A percentile compares a stretch with the other conserved stretches of the same genome.
phyloP scores from a whole-genome alignment of 2,329 filamentous ascomycete species.

The Lecanicillium sp. region DNA sequence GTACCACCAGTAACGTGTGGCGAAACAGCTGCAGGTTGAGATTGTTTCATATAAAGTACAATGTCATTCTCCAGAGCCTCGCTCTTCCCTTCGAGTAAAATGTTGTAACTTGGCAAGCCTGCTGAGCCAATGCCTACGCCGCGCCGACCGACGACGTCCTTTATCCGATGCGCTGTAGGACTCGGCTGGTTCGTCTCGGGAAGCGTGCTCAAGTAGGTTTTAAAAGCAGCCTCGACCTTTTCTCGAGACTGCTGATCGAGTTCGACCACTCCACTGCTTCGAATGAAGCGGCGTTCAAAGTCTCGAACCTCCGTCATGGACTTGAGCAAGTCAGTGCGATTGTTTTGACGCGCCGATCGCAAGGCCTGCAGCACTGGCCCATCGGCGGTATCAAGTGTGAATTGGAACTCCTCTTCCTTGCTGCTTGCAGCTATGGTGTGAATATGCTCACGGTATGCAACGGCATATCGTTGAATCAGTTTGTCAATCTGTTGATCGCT shows the following conservation, averaged over 20 bases:
- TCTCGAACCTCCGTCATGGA: slow-evolving; percentile 4
- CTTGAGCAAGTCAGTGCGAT: background rate
- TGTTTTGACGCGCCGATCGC: background rate
- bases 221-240: background rate
- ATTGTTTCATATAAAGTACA: slow-evolving; percentile 5
- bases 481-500: slow-evolving; percentile 3
- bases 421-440: background rate
- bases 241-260: background rate
- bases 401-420: background rate
- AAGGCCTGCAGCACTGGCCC: slow-evolving; percentile 2
- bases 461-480: background rate
- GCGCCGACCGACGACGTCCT: slow-evolving; percentile 5
- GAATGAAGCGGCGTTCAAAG: slow-evolving; percentile 1
- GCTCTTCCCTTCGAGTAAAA: slow-evolving; percentile 3
- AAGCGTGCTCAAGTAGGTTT: slow-evolving; percentile 2
- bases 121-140: slow-evolving; percentile 5
- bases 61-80: slow-evolving; percentile 6
- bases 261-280: background rate
- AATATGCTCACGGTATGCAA: background rate
- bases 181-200: background rate
- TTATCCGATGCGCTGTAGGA: background rate
- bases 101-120: slow-evolving; percentile 3
- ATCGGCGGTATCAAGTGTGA: background rate
- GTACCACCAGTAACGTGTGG: background rate
- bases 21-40: slow-evolving; percentile 1